Evolutionary conservation across 208 protist genomes (phyloP).

Genomic region (Trypanosomatidae sp.): DNA sequence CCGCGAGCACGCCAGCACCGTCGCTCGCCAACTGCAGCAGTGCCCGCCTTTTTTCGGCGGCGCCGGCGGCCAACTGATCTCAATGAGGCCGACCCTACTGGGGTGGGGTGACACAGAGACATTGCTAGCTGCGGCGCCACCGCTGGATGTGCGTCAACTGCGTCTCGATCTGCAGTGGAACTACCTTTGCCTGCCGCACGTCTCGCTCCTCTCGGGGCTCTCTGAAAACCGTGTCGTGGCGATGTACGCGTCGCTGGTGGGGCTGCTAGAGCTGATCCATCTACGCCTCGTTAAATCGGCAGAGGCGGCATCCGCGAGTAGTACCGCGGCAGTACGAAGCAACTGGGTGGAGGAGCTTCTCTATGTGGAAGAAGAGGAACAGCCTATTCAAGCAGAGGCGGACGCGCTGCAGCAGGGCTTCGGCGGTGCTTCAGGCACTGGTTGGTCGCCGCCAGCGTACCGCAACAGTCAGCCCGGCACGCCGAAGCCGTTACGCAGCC

Average conservation of each 20-base stretch:
- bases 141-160: conserved; percentile 40
- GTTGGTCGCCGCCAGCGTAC: conserved; percentile 24
- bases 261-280: conserved; percentile 63
- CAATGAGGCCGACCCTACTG: conserved; percentile 31
- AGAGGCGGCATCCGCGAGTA: background rate
- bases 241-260: conserved; percentile 71
- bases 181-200: conserved; percentile 44
- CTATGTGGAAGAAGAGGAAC: conserved; percentile 24
- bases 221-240: conserved; percentile 70
- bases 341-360: conserved; percentile 58
- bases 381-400: conserved; percentile 1
- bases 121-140: conserved; percentile 36
- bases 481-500: conserved; percentile 19
- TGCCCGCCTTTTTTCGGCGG: background rate
- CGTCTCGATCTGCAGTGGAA: conserved; percentile 63
- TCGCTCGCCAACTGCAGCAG: conserved; percentile 12
- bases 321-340: background rate
- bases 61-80: conserved; percentile 4
- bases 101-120: conserved; percentile 68
- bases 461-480: conserved; percentile 26
- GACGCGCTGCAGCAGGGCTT: background rate
- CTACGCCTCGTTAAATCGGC: conserved; percentile 4
- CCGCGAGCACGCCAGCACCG: conserved; percentile 23
- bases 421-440: background rate
- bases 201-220: conserved; percentile 56